A percentile compares a stretch with the other conserved stretches of the same genome.
Evolutionary conservation across 805 yeast species (phyloP).

Genomic region (Candida fluviatilis): DNA sequence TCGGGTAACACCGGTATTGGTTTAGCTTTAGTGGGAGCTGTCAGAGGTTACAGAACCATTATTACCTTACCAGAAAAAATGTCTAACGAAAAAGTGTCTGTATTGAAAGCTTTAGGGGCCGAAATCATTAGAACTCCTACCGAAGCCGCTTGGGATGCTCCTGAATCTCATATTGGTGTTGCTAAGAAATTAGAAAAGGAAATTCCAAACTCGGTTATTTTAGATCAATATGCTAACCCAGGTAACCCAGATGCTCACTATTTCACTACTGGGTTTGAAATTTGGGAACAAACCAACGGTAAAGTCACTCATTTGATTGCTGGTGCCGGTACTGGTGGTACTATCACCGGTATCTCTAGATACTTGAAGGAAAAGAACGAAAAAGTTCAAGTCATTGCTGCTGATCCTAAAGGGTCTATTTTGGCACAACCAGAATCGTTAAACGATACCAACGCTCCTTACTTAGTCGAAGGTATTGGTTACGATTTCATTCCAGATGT

Average conservation of each 20-base stretch:
- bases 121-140: constrained; percentile 89
- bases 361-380: constrained; percentile 71
- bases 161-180: constrained; percentile 87
- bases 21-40: constrained; percentile 81
- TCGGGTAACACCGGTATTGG: constrained; percentile 93
- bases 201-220: constrained; percentile 77
- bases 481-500: constrained; percentile 86
- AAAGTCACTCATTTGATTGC: constrained; percentile 73
- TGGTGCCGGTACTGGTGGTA: constrained; percentile 96
- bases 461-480: constrained; percentile 88
- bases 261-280: constrained; percentile 79
- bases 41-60: constrained; percentile 80
- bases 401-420: constrained; percentile 86
- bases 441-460: constrained; percentile 53
- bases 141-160: constrained; percentile 90
- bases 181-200: constrained; percentile 77
- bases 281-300: constrained; percentile 75
- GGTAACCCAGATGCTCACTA: constrained; percentile 84
- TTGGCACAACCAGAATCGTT: constrained; percentile 74
- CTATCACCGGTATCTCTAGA: constrained; percentile 85
- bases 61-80: constrained; percentile 88
- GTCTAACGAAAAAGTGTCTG: constrained; percentile 88
- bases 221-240: constrained; percentile 76
- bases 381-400: constrained; percentile 62
- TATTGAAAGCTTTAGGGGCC: constrained; percentile 84